Evolutionary conservation across 305 asterid species (phyloP).

Genomic region (Fraxinus sp.): DNA sequence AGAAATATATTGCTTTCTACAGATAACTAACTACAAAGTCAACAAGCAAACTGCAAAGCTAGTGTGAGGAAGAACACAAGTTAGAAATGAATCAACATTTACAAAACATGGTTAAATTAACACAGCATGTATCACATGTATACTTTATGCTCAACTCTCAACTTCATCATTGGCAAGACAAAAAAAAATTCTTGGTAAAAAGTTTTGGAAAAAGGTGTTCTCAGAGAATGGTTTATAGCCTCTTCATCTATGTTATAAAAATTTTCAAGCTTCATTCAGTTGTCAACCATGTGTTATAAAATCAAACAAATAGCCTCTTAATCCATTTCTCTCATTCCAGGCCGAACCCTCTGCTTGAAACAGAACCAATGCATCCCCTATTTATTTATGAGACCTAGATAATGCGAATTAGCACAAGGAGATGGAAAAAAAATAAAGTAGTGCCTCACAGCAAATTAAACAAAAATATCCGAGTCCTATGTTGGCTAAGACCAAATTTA

Average conservation of each 20-base stretch:
- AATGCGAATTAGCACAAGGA: not conserved
- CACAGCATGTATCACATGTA: not conserved
- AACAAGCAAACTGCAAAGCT: not conserved
- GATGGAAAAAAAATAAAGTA: constrained; percentile 1
- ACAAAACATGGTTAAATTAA: not conserved
- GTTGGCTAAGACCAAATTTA: constrained; percentile 6
- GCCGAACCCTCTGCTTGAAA: constrained; percentile 11
- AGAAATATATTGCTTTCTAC: not conserved
- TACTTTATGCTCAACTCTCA: constrained; percentile 9
- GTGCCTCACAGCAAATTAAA: constrained; percentile 11
- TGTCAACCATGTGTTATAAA: not conserved
- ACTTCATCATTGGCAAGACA: not conserved
- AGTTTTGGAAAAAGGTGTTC: not conserved
- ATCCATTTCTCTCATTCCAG: constrained; percentile 1
- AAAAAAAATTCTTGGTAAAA: no score
- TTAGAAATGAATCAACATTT: not conserved
- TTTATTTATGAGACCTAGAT: not conserved
- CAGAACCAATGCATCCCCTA: not conserved
- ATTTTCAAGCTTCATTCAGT: not conserved
- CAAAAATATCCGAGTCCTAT: not conserved
- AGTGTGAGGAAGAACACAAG: not conserved
- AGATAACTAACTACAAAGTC: not conserved
- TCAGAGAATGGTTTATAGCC: not conserved
- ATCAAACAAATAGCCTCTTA: not conserved
- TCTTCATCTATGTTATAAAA: not conserved